Percentiles rank a stretch among this genome's conserved stretches.
phyloP scores from a whole-genome alignment of 2,329 filamentous ascomycete genomes.

The Diaporthe sp. region DNA sequence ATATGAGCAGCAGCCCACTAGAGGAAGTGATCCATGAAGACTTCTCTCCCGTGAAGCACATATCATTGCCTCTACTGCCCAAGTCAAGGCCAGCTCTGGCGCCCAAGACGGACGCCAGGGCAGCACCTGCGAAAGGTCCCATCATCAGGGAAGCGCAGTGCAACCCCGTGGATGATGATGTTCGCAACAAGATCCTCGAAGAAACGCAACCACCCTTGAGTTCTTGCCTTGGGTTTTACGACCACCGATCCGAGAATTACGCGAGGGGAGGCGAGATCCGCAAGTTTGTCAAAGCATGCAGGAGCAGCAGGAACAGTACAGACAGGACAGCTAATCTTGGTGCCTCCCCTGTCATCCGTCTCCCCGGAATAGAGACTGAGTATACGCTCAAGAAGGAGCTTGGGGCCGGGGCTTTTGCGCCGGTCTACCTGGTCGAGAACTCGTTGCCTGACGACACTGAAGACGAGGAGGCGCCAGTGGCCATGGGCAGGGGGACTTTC shows the following conservation, averaged over 20 bases:
- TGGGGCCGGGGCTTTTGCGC: constrained; percentile 93
- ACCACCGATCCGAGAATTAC: constrained; percentile 74
- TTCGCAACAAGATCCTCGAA: constrained; percentile 82
- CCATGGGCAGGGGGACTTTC: constrained; percentile 75
- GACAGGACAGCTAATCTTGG: constrained; percentile 74
- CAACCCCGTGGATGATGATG: constrained; percentile 86
- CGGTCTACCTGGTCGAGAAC: constrained; percentile 91
- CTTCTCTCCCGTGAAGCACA: constrained; percentile 58
- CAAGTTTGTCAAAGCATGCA: constrained; percentile 80
- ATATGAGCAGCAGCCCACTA: constrained; percentile 81
- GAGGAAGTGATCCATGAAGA: constrained; percentile 72
- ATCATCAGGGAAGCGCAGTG: constrained; percentile 88
- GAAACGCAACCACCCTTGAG: constrained; percentile 80
- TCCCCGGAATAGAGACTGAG: constrained; percentile 73
- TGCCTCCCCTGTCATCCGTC: constrained; percentile 75
- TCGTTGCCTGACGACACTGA: constrained; percentile 65
- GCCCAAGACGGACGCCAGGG: constrained; percentile 50
- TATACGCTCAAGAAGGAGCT: constrained; percentile 90
- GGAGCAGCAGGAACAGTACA: constrained; percentile 67
- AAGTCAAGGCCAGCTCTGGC: constrained; percentile 56
- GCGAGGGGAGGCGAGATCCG: constrained; percentile 83
- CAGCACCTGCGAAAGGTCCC: constrained; percentile 71
- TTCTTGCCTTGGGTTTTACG: constrained; percentile 84
- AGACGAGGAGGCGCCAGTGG: constrained; percentile 58
- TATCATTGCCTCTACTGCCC: constrained; percentile 63